phyloP scores from a whole-genome alignment of 352 stramenopile species.

The Globisporangium emineosum region DNA sequence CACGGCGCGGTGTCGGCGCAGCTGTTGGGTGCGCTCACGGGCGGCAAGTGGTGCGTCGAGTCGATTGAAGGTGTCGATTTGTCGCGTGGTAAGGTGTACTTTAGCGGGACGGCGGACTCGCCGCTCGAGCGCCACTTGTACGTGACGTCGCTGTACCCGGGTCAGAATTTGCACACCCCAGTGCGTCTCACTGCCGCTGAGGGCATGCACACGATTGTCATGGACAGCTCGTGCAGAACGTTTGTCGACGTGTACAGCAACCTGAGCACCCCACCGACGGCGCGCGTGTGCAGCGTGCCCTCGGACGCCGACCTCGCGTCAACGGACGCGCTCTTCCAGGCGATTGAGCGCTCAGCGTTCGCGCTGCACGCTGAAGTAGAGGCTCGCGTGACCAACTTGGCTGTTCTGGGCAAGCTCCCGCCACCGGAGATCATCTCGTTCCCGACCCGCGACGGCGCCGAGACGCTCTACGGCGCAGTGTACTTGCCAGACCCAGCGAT shows the following conservation, averaged over 20 bases:
- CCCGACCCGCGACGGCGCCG: slow-evolving; percentile 80
- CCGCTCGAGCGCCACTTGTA: slow-evolving; percentile 92
- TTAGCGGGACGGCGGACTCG: slow-evolving; percentile 84
- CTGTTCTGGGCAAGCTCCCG: slow-evolving; percentile 46
- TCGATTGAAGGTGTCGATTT: slow-evolving; percentile 83
- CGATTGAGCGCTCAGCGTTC: slow-evolving; percentile 41
- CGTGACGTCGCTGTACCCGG: slow-evolving; percentile 63
- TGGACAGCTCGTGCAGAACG: slow-evolving; percentile 80
- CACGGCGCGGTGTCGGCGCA: slow-evolving; percentile 30
- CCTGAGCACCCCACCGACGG: slow-evolving; percentile 58
- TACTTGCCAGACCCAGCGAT: slow-evolving; percentile 87
- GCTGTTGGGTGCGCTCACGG: slow-evolving; percentile 60
- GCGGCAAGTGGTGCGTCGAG: slow-evolving; percentile 71
- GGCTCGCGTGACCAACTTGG: slow-evolving; percentile 46
- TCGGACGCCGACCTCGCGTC: slow-evolving; percentile 36
- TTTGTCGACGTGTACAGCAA: slow-evolving; percentile 87
- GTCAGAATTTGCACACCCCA: slow-evolving; percentile 36
- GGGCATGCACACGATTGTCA: slow-evolving; percentile 90
- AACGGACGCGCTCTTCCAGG: slow-evolving; percentile 34
- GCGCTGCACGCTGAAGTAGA: slow-evolving; percentile 62
- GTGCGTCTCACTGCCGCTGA: slow-evolving; percentile 72
- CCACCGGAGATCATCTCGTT: slow-evolving; percentile 70
- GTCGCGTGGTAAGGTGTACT: slow-evolving; percentile 81
- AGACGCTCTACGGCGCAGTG: slow-evolving; percentile 90
- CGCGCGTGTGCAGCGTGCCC: slow-evolving; percentile 48